Percentiles rank a stretch among this genome's conserved stretches.
Conservation (phyloP, 805 yeast species). For the Saccharomycopsis guyanensis region DNA sequence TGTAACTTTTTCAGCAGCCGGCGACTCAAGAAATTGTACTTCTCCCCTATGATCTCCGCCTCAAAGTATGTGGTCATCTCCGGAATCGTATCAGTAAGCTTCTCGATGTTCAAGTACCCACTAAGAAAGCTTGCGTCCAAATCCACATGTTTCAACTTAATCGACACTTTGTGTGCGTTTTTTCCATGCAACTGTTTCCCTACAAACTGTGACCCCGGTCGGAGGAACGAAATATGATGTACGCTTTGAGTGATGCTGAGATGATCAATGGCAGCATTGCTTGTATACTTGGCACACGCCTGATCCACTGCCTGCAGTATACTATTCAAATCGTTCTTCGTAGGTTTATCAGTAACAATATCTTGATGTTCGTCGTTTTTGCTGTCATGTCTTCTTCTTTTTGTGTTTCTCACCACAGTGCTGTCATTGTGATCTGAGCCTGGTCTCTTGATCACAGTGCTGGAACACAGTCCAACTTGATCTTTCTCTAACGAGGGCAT, state of each 20-base stretch:
- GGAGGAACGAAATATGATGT: slow-evolving; percentile 14
- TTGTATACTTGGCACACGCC: too few relatives aligned
- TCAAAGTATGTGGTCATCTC: slow-evolving; percentile 70
- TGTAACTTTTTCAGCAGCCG: slow-evolving; percentile 2
- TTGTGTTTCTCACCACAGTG: too few relatives aligned
- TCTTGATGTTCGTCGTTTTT: too few relatives aligned
- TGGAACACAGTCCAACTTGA: too few relatives aligned
- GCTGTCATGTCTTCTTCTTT: too few relatives aligned
- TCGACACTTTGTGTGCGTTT: slow-evolving; percentile 42
- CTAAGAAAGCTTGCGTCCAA: slow-evolving; percentile 37
- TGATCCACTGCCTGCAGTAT: neutral
- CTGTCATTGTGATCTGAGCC: too few relatives aligned
- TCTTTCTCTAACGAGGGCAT: too few relatives aligned
- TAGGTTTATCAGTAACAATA: neutral
- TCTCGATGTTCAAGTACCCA: slow-evolving; percentile 63
- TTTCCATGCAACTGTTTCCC: slow-evolving; percentile 32
- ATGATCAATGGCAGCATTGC: too few relatives aligned
- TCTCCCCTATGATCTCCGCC: slow-evolving; percentile 54
- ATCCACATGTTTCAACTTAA: slow-evolving; percentile 51
- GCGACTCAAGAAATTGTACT: slow-evolving; percentile 35
- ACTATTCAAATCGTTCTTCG: neutral
- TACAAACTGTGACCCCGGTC: slow-evolving; percentile 26
- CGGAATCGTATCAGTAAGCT: slow-evolving; percentile 59
- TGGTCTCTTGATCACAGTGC: too few relatives aligned
- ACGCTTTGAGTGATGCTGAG: too few relatives aligned